Evolutionary conservation across 2,329 filamentous ascomycete species (phyloP).

Genomic region (Fusarium paranaense): DNA sequence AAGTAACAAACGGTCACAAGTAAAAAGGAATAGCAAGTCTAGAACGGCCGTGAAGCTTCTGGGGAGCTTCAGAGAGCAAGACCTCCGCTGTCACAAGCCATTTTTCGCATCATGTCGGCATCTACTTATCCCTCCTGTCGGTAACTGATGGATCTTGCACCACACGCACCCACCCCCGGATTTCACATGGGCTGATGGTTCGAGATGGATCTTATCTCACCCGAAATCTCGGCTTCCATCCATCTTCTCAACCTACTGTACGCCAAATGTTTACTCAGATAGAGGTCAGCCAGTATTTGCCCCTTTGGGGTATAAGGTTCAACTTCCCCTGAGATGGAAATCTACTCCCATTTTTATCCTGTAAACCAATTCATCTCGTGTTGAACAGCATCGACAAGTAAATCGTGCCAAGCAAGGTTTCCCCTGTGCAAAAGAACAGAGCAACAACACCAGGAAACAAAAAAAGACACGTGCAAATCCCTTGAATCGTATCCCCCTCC

Average conservation of each 20-base stretch:
- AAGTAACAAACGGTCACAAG: neutral
- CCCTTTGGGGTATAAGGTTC: constrained; percentile 6
- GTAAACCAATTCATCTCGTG: neutral
- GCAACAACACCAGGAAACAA: neutral
- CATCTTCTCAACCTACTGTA: constrained; percentile 3
- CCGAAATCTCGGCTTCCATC: neutral
- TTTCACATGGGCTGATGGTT: constrained; percentile 35
- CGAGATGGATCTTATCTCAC: constrained; percentile 15
- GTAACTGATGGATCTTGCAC: constrained; percentile 7
- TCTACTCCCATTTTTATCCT: neutral
- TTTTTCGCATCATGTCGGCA: constrained; percentile 3
- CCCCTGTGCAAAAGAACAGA: constrained; percentile 10
- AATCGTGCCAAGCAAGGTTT: constrained; percentile 5
- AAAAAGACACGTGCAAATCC: constrained; percentile 32
- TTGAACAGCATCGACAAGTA: constrained; percentile 21
- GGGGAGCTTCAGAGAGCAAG: neutral
- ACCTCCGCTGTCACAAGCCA: constrained; percentile 25
- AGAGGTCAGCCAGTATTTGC: neutral
- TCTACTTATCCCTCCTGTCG: neutral
- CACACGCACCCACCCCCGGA: constrained; percentile 30
- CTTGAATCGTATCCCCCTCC: neutral
- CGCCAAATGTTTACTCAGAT: constrained; percentile 22
- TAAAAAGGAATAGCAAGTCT: neutral
- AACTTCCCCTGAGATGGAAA: neutral
- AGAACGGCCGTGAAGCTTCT: neutral